Percentiles rank a stretch among this genome's conserved stretches.
Evolutionary conservation across 768 basidiomycete genomes (phyloP).

Genomic region (Tulasnella sp.): DNA sequence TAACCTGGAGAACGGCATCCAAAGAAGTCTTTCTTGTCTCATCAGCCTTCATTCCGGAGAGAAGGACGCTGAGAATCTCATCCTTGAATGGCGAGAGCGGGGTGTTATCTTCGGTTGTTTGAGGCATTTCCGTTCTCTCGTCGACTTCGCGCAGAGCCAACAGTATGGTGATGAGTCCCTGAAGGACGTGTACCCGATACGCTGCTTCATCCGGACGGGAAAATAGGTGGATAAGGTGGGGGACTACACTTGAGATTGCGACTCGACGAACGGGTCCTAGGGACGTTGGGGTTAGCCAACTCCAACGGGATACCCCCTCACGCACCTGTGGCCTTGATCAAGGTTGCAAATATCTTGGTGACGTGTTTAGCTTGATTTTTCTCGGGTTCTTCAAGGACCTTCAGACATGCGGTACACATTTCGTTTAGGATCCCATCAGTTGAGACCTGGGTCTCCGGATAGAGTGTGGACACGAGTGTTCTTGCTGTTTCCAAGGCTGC

Average conservation of each 20-base stretch:
- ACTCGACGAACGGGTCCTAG: constrained; percentile 57
- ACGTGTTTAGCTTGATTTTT: constrained; percentile 86
- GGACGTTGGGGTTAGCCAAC: not conserved
- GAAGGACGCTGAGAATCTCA: constrained; percentile 52
- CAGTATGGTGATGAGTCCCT: constrained; percentile 38
- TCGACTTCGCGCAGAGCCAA: constrained; percentile 43
- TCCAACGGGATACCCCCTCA: constrained; percentile 19
- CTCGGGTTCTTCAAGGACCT: constrained; percentile 76
- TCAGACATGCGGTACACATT: constrained; percentile 68
- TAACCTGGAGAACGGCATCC: constrained; percentile 49
- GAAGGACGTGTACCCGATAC: constrained; percentile 52
- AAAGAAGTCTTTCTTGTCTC: constrained; percentile 48
- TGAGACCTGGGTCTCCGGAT: constrained; percentile 29
- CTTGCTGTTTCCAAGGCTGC: constrained; percentile 61
- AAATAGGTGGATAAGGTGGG: constrained; percentile 68
- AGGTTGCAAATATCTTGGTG: constrained; percentile 65
- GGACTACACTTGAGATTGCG: constrained; percentile 53
- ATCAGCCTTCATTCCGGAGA: constrained; percentile 42
- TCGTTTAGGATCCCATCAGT: constrained; percentile 51
- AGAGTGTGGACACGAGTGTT: constrained; percentile 62
- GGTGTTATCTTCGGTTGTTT: constrained; percentile 17
- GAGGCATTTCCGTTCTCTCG: constrained; percentile 29
- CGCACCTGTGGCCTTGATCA: constrained; percentile 70
- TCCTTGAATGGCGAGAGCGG: constrained; percentile 57
- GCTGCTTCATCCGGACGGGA: constrained; percentile 54